These are phyloP conservation scores for Malassezia arunalokei DNA, from an alignment of 1,284 basidiomycete species.

Conservation along the genomic window DNA sequence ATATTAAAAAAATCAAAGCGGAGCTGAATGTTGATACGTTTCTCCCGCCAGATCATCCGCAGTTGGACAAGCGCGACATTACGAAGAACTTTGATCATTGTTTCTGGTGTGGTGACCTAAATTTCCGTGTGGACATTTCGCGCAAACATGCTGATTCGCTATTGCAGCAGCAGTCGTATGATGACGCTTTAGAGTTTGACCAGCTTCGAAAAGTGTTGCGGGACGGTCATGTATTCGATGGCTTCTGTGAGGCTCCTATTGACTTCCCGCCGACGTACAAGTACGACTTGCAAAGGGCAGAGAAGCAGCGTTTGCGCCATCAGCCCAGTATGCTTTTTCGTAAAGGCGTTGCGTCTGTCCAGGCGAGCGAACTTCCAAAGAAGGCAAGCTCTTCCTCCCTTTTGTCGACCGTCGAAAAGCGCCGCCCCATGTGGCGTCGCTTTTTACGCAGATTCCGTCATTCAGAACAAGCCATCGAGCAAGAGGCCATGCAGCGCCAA, in stretches of 20 bases:
- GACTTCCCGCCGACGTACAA: constrained; percentile 57
- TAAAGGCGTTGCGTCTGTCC: background rate
- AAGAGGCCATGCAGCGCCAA: background rate
- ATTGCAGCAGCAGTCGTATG: constrained; percentile 48
- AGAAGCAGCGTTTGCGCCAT: background rate
- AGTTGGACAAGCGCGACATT: constrained; percentile 51
- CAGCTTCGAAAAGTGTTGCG: constrained; percentile 64
- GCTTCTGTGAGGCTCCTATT: constrained; percentile 53
- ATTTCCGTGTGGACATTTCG: constrained; percentile 49
- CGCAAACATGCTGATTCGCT: constrained; percentile 53
- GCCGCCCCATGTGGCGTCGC: background rate
- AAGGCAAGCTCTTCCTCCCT: background rate
- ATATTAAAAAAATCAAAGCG: constrained; percentile 49
- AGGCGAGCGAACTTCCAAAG: background rate
- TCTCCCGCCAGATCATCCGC: constrained; percentile 55
- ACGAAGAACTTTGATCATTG: constrained; percentile 71
- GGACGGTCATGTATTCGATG: constrained; percentile 50
- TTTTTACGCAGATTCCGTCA: background rate
- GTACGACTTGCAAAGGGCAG: constrained; percentile 57
- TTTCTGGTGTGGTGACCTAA: constrained; percentile 51
- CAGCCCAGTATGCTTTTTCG: background rate
- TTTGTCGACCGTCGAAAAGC: background rate
- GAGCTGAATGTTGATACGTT: constrained; percentile 53
- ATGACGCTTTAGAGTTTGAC: constrained; percentile 56
- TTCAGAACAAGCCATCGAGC: background rate